Evolutionary conservation across 306 rosid species (phyloP).

Genomic region (Acacia acuminata): DNA sequence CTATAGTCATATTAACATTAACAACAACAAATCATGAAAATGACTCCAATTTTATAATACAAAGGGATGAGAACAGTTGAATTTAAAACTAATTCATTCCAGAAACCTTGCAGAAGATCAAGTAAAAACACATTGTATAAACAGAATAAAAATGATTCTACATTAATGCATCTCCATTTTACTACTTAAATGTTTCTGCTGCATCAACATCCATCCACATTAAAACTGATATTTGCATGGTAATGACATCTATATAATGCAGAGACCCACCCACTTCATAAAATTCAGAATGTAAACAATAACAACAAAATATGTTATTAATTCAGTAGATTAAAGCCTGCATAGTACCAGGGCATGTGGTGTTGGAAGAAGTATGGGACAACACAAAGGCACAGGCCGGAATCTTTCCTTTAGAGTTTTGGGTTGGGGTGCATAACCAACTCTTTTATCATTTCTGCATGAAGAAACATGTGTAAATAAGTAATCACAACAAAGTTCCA

Average conservation of each 20-base stretch:
- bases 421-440: slow-evolving; percentile 46
- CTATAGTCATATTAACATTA: background rate
- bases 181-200: slow-evolving; percentile 7
- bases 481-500: background rate
- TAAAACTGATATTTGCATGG: background rate
- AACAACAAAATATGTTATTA: slow-evolving; percentile 19
- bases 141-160: background rate
- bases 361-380: slow-evolving; percentile 86
- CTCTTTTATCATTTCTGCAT: slow-evolving; percentile 69
- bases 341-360: slow-evolving; percentile 91
- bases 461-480: slow-evolving; percentile 22
- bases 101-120: background rate
- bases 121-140: background rate
- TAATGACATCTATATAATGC: background rate
- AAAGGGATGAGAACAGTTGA: background rate
- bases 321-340: slow-evolving; percentile 22
- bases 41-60: background rate
- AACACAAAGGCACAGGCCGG: slow-evolving; percentile 92
- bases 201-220: slow-evolving; percentile 9
- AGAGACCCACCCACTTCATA: background rate
- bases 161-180: background rate
- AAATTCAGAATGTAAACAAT: slow-evolving; percentile 11
- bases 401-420: slow-evolving; percentile 72
- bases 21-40: slow-evolving; percentile 11
- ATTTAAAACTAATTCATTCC: background rate